Evolutionary conservation across 1,284 basidiomycete species (phyloP).

Genomic region (Microbotryum violaceum): DNA sequence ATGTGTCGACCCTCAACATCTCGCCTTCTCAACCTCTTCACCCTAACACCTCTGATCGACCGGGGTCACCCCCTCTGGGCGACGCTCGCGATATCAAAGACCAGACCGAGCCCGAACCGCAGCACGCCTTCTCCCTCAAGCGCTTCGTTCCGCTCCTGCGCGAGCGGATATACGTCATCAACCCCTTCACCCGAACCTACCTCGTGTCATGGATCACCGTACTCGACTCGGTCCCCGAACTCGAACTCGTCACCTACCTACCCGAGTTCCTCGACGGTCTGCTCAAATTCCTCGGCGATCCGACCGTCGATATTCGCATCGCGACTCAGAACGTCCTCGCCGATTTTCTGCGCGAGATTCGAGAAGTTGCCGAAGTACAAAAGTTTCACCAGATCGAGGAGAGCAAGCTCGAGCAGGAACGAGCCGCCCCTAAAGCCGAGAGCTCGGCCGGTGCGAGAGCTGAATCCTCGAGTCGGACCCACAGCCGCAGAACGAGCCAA

Average conservation of each 20-base stretch:
- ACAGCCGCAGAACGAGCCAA: slow-evolving; percentile 3
- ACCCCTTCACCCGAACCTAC: slow-evolving; percentile 92
- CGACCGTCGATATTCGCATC: slow-evolving; percentile 83
- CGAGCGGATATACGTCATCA: slow-evolving; percentile 89
- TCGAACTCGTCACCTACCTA: slow-evolving; percentile 88
- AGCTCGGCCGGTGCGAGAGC: slow-evolving; percentile 1
- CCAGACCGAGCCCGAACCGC: slow-evolving; percentile 4
- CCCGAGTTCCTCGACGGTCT: slow-evolving; percentile 92
- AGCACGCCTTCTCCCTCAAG: slow-evolving; percentile 78
- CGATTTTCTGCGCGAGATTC: slow-evolving; percentile 88
- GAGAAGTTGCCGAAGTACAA: slow-evolving; percentile 56
- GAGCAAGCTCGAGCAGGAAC: slow-evolving; percentile 42
- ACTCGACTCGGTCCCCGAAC: slow-evolving; percentile 90
- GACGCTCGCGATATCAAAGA: background rate
- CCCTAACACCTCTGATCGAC: background rate
- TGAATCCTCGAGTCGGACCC: slow-evolving; percentile 3
- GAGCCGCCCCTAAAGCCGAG: slow-evolving; percentile 36
- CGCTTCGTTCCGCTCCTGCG: slow-evolving; percentile 89
- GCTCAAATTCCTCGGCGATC: slow-evolving; percentile 89
- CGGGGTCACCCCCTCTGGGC: slow-evolving; percentile 1
- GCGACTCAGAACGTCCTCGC: slow-evolving; percentile 84
- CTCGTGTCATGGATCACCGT: slow-evolving; percentile 95
- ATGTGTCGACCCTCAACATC: slow-evolving; percentile 55
- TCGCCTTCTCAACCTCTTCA: background rate
- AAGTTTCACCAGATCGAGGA: slow-evolving; percentile 36